Evolutionary conservation across 2,329 filamentous ascomycete genomes (phyloP), one percentile per base, ranked within the genome.

Genomic region (Dryadomyces sulphureus): DNA sequence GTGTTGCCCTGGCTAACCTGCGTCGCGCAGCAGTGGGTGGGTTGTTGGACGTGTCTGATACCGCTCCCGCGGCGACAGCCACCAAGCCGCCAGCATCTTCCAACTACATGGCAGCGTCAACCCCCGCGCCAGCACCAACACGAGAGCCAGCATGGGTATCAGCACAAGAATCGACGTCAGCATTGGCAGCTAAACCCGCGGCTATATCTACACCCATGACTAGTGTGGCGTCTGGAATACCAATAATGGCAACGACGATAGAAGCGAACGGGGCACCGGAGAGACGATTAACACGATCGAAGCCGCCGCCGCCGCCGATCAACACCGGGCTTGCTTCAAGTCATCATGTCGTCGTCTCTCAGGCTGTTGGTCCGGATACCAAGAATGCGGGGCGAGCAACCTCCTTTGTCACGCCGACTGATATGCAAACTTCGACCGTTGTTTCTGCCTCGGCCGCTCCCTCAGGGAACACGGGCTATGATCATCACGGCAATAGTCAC

Each of bases 1-100:
- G 74, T 3, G 58, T 73, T 12, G 71, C 73, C 4, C 57, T 77
- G 48, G 62, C 65, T 51, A 74, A 76, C 41, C 69, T 70, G 40
- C 66, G 66, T 19, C 64, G 66, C 38, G 21, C 38, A 54, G 9
- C 44, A 48, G 5, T 40, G 35, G 3, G 45, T 45, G 25, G 27
- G 27, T 8, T 14, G 16, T 46, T 43, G 9, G 12, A 30, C 5
- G n/a, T 32, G 14, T n/a, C 25, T 2, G 38, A 19, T 2, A 38
- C 38, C 9, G 52, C 52, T 45, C 21, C 57, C 56, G 45, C 52
- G 43, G 11, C 49, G 49, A 24, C 54, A 54, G 38, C 48, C 20
- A 43, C 43, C 4, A 35, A 45, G 48, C 51, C 11, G 44, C 43
- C 5, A 34, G 30, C 27, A n/a, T n/a, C n/a, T n/a, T n/a, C n/a